Evolutionary conservation across 345 rosid species (phyloP).

Genomic region (Eucalyptus lansdowneana): DNA sequence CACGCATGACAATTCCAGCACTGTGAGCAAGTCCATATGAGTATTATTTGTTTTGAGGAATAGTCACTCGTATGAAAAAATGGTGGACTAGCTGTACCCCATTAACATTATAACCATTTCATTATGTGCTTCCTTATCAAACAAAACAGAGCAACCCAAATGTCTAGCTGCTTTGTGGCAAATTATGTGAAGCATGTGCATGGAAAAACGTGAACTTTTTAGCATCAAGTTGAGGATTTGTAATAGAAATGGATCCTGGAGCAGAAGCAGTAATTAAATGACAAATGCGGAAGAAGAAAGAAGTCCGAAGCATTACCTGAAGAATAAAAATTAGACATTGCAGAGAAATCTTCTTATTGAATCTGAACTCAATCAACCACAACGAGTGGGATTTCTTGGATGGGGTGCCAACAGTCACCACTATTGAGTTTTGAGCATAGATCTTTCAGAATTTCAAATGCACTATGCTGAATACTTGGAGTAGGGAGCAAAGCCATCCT

Average conservation of each 20-base stretch:
- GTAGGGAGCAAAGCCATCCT: too few species aligned
- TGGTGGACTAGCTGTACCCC: not conserved
- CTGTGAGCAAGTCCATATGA: not conserved
- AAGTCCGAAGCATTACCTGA: not conserved
- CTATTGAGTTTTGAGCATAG: not conserved
- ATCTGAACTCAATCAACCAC: not conserved
- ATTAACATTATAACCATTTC: not conserved
- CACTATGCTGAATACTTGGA: not conserved
- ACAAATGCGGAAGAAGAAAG: not conserved
- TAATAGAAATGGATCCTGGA: not conserved
- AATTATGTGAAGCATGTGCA: not conserved
- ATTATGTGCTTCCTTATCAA: not conserved
- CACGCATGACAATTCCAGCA: too few species aligned
- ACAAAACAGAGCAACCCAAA: not conserved
- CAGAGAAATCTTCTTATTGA: not conserved
- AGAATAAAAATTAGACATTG: not conserved
- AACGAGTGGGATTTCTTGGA: not conserved
- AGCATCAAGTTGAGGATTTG: not conserved
- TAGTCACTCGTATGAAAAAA: not conserved
- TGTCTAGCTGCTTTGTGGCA: not conserved
- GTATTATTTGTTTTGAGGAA: not conserved
- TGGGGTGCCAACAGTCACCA: not conserved
- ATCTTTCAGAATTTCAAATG: not conserved
- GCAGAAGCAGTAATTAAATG: not conserved
- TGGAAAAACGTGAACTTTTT: not conserved